These are phyloP conservation scores for Suhomyces choctaworum DNA, from an alignment of 1,139 yeast species.

Conservation along the genomic window DNA sequence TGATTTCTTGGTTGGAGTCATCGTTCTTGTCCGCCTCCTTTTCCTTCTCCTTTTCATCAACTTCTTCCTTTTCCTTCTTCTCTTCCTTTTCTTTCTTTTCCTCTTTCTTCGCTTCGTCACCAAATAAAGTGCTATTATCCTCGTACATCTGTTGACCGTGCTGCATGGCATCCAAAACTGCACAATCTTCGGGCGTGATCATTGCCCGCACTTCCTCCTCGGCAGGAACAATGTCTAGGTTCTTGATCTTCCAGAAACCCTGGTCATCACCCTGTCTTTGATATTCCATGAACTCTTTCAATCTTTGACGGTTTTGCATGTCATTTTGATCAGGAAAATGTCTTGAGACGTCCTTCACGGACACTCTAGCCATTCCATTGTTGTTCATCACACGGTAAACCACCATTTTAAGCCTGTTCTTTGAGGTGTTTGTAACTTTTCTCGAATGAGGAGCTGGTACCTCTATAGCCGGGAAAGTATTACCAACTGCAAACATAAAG, in stretches of 20 bases:
- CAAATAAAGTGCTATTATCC: conserved; percentile 60
- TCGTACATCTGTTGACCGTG: conserved; percentile 84
- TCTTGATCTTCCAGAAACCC: conserved; percentile 91
- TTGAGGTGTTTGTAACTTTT: conserved; percentile 90
- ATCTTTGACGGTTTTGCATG: conserved; percentile 93
- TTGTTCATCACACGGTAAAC: conserved; percentile 85
- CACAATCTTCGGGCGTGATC: conserved; percentile 90
- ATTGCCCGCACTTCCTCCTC: conserved; percentile 81
- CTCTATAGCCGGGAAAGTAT: conserved; percentile 88
- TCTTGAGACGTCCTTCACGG: conserved; percentile 83
- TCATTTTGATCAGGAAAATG: conserved; percentile 98
- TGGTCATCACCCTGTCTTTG: conserved; percentile 95
- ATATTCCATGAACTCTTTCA: conserved; percentile 97
- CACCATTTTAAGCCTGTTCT: conserved; percentile 89
- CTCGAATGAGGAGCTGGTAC: conserved; percentile 98
- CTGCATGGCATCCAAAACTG: conserved; percentile 88
- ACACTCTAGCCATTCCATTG: conserved; percentile 69
- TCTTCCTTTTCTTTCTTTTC: conserved; percentile 20
- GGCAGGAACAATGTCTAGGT: conserved; percentile 62
- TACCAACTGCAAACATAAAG: conserved; percentile 84
- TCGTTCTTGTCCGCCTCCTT: conserved; percentile 26
- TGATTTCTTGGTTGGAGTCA: conserved; percentile 23
- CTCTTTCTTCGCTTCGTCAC: conserved; percentile 30
- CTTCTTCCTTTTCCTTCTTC: conserved; percentile 23
- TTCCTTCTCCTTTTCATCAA: conserved; percentile 34